Evolutionary conservation across 805 yeast genomes (phyloP).

Genomic region (Ogataea corticis): DNA sequence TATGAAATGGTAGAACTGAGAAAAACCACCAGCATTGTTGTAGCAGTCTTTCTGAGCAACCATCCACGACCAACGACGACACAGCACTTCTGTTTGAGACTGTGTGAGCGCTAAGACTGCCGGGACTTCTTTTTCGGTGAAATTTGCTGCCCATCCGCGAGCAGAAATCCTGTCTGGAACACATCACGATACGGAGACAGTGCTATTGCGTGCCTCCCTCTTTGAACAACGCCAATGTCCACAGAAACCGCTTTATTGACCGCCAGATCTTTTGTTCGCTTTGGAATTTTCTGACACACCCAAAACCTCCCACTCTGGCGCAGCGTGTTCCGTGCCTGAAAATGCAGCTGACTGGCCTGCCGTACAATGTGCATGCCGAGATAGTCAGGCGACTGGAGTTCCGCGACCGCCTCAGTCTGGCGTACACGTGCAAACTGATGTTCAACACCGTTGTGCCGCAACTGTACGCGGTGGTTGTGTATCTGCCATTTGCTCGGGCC

Average conservation of each 20-base stretch:
- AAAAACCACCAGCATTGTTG: no score
- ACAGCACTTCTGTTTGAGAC: neutral
- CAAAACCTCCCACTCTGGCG: neutral
- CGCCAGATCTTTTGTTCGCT: neutral
- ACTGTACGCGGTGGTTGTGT: slow-evolving; percentile 23
- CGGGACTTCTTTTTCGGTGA: no score
- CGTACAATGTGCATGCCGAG: slow-evolving; percentile 27
- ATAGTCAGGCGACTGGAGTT: slow-evolving; percentile 18
- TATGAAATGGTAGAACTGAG: no score
- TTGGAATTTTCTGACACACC: slow-evolving; percentile 1
- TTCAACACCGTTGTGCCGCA: slow-evolving; percentile 24
- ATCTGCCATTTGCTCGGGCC: slow-evolving; percentile 4
- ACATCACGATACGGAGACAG: neutral
- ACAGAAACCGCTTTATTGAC: slow-evolving; percentile 1
- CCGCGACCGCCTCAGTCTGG: slow-evolving; percentile 19
- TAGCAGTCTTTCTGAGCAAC: neutral
- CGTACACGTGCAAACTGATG: slow-evolving; percentile 22
- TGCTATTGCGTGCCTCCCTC: neutral
- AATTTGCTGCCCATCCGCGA: no score
- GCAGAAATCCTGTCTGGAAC: neutral
- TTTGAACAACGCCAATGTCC: slow-evolving; percentile 1
- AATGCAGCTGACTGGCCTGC: slow-evolving; percentile 25
- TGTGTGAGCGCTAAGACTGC: no score
- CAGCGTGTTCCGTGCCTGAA: neutral
- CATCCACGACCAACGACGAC: neutral